Evolutionary conservation across 495 filamentous ascomycete species (phyloP).

Genomic region (Filosporella fistucella): DNA sequence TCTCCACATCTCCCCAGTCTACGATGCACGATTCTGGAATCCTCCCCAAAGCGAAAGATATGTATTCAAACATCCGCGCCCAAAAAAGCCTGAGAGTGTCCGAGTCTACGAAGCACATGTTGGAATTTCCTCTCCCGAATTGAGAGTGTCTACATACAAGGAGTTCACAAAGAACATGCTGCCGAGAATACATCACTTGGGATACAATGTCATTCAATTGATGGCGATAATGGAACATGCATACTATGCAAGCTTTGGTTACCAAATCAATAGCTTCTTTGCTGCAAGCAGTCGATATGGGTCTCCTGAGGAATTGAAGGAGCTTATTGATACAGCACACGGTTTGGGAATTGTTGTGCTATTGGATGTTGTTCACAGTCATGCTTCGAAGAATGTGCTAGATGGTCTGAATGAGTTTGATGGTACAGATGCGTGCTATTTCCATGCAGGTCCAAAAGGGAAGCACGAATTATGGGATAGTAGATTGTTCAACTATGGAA

Average conservation of each 20-base stretch:
- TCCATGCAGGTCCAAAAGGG: constrained; percentile 81
- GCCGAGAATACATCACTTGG: constrained; percentile 82
- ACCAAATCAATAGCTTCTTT: constrained; percentile 98
- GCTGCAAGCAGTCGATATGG: constrained; percentile 96
- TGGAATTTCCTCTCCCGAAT: constrained; percentile 91
- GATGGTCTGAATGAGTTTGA: constrained; percentile 96
- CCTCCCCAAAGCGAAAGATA: constrained; percentile 72
- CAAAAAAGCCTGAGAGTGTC: constrained; percentile 78
- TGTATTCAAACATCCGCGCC: constrained; percentile 74
- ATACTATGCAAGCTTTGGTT: constrained; percentile 98
- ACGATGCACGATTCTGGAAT: constrained; percentile 97
- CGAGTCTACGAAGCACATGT: constrained; percentile 98
- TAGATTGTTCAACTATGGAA: constrained; percentile 93
- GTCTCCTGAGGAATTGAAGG: constrained; percentile 90
- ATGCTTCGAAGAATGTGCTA: constrained; percentile 93
- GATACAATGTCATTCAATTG: constrained; percentile 96
- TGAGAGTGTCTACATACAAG: constrained; percentile 86
- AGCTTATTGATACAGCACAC: constrained; percentile 93
- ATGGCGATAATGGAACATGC: constrained; percentile 99
- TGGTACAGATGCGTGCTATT: constrained; percentile 90
- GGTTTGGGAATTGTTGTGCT: constrained; percentile 87
- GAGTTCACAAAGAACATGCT: constrained; percentile 93
- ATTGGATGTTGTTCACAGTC: constrained; percentile 94
- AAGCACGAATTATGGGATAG: constrained; percentile 93
- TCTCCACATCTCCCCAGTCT: constrained; percentile 77